Conservation (phyloP, 1,139 yeast species). For the Kurtzmaniella quercitrusa region DNA sequence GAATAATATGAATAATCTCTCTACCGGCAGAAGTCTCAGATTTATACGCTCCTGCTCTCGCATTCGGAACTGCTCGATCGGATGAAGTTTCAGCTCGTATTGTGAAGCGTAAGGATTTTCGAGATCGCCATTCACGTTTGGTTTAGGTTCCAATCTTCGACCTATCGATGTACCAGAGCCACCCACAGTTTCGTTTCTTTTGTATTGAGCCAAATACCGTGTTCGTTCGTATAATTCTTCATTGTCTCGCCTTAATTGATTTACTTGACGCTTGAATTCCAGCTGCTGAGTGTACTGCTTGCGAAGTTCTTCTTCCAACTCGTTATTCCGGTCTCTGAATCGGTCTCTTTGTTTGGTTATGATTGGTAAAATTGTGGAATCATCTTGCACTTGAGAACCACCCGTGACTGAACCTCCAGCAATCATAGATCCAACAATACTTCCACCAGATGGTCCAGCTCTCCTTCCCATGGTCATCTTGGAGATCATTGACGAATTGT, state of each 20-base stretch:
- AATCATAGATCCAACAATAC: constrained; percentile 41
- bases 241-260: constrained; percentile 66
- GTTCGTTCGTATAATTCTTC: constrained; percentile 77
- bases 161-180: constrained; percentile 1
- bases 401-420: constrained; percentile 16
- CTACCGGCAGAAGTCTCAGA: constrained; percentile 71
- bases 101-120: constrained; percentile 56
- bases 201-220: constrained; percentile 63
- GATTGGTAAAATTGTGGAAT: constrained; percentile 69
- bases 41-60: constrained; percentile 74
- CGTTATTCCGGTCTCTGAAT: constrained; percentile 74
- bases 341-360: constrained; percentile 94
- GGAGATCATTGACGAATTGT: constrained; percentile 67
- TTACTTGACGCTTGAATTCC: constrained; percentile 64
- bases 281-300: constrained; percentile 50
- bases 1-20: constrained; percentile 69
- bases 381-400: constrained; percentile 18
- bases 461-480: constrained; percentile 48
- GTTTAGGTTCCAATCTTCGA: constrained; percentile 24
- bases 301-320: constrained; percentile 77
- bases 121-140: constrained; percentile 41
- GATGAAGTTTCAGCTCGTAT: constrained; percentile 79
- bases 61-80: constrained; percentile 77
- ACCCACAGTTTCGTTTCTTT: constrained; percentile 11
- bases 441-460: constrained; percentile 16